Conservation (phyloP, 495 filamentous ascomycete species). For the Podospora fimiseda region DNA sequence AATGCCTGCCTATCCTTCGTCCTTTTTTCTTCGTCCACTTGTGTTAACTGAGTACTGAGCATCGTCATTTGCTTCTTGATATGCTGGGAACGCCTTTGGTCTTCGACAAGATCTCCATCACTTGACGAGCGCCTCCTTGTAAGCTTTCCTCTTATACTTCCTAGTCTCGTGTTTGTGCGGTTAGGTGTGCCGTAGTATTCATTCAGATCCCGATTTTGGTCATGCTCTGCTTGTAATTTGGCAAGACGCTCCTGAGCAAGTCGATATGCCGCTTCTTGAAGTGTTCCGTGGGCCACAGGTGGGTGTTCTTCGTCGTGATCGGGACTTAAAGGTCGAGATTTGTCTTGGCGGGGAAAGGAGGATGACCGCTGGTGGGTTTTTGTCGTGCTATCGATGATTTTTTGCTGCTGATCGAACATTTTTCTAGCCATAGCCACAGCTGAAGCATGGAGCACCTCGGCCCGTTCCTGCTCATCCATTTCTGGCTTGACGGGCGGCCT, state of each 20-base stretch:
- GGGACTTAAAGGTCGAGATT: background rate
- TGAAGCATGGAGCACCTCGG: slow-evolving; percentile 68
- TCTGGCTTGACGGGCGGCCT: slow-evolving; percentile 66
- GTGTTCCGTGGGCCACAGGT: slow-evolving; percentile 43
- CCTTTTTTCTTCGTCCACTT: slow-evolving; percentile 71
- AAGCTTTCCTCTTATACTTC: slow-evolving; percentile 46
- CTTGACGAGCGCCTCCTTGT: slow-evolving; percentile 62
- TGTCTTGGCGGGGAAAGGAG: slow-evolving; percentile 20
- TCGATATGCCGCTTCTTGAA: slow-evolving; percentile 81
- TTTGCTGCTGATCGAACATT: slow-evolving; percentile 67
- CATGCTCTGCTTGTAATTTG: slow-evolving; percentile 67
- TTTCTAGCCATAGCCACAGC: slow-evolving; percentile 81
- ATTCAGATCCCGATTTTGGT: slow-evolving; percentile 49
- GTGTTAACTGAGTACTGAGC: slow-evolving; percentile 59
- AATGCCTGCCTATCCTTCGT: slow-evolving; percentile 64
- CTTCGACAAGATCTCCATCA: slow-evolving; percentile 56
- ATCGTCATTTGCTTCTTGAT: slow-evolving; percentile 77
- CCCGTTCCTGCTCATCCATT: slow-evolving; percentile 62
- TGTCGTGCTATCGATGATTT: slow-evolving; percentile 46
- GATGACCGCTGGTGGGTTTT: slow-evolving; percentile 25
- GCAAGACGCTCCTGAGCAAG: slow-evolving; percentile 76
- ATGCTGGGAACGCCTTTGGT: slow-evolving; percentile 59
- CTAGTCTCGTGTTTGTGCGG: slow-evolving; percentile 48
- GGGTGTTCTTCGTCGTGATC: slow-evolving; percentile 24
- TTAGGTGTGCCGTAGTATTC: slow-evolving; percentile 60